phyloP scores from a whole-genome alignment of 1,139 yeast species.

The Geotrichum australiense region DNA sequence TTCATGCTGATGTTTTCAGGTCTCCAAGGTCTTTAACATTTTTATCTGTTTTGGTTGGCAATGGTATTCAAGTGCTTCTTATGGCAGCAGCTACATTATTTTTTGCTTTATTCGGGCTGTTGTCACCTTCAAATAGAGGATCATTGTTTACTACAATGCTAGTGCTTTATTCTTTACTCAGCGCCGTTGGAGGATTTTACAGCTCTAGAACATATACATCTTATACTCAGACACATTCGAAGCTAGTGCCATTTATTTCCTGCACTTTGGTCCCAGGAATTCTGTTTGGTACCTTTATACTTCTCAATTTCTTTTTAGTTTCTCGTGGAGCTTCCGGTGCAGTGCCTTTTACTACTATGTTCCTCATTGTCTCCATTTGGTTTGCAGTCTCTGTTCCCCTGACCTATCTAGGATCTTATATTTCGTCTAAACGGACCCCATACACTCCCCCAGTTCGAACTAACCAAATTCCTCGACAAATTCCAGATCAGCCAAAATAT shows the following conservation, averaged over 20 bases:
- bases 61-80: conserved; percentile 77
- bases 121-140: conserved; percentile 94
- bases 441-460: conserved; percentile 73
- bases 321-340: conserved; percentile 86
- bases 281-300: conserved; percentile 54
- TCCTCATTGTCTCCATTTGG: conserved; percentile 79
- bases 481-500: conserved; percentile 86
- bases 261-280: conserved; percentile 80
- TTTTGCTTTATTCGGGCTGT: conserved; percentile 80
- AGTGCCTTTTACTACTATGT: conserved; percentile 84
- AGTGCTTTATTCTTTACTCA: conserved; percentile 69
- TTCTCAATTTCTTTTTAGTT: conserved; percentile 76
- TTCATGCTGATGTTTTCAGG: conserved; percentile 93
- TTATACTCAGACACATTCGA: conserved; percentile 91
- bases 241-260: conserved; percentile 69
- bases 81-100: conserved; percentile 70
- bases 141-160: conserved; percentile 87
- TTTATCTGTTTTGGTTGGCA: conserved; percentile 75
- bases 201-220: conserved; percentile 80
- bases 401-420: conserved; percentile 71
- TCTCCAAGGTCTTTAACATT: conserved; percentile 67
- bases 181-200: conserved; percentile 76
- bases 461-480: conserved; percentile 87
- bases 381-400: conserved; percentile 78
- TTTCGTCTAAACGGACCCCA: conserved; percentile 61